Evolutionary conservation across 441 rosid genomes (phyloP), one percentile per base, ranked within the genome.

Genomic region (Populus hybrid): DNA sequence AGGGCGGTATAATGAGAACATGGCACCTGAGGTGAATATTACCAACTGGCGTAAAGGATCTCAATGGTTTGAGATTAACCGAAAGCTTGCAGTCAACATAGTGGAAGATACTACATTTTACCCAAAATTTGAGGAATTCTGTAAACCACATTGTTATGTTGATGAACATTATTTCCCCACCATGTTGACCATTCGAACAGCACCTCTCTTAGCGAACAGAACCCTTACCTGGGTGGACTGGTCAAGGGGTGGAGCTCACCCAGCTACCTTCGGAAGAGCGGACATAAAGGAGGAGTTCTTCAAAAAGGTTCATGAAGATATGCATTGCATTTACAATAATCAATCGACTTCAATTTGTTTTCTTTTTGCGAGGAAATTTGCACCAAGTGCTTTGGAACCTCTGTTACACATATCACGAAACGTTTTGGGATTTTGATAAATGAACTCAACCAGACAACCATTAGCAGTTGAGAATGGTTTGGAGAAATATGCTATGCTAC

Each of bases 361-460:
- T 36, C 70, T 74, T 32, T 40, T 74, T 74, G 77, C 77, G n/a
- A 64, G 71, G 19, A 74, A 74, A 53, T 74, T 74, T 24, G 64
- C 67, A 36, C 59, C 77, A 2, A 74, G 70, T 64, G 77, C 77
- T 59, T 74, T 74, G 23, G 53, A 66, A 38, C 70, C 71, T 69
- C 70, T 67, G 2, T 14, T 67, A 24, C 19, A 24, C 34, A 16
- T 65, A 10, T 24, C 70, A 21, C 14, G 32, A 6, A 9, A 10
- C 4, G 36, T 0, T 12, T 30, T 30, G 26, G 70, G 70, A 14
- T 30, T 24, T 67, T 67, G 70, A 67, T 24, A 67, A 14, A 4
- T 46, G 57, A 46, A 46, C 57, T 46, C 57, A 46, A 46, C 6
- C 57, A 4, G 57, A 46, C 57, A 12, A 14, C 57, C 4, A 46